Conservation (phyloP, 1,284 basidiomycete genomes). For the Singerocomus inundabilis region DNA sequence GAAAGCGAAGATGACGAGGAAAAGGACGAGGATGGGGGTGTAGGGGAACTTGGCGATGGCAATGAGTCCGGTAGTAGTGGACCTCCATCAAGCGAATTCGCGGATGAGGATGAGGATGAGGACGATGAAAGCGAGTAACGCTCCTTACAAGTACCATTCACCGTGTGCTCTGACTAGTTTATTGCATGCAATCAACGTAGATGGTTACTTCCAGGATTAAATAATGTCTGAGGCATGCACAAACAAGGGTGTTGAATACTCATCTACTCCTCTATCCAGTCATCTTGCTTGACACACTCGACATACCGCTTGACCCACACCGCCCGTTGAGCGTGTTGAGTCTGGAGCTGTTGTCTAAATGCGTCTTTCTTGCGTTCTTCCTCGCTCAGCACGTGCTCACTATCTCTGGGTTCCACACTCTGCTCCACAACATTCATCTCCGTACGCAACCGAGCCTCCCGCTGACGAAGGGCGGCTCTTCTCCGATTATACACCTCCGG, state of each 20-base stretch:
- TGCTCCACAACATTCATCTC: slow-evolving; percentile 56
- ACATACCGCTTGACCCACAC: slow-evolving; percentile 67
- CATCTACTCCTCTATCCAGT: slow-evolving; percentile 64
- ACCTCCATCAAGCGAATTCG: slow-evolving; percentile 58
- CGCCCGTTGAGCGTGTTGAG: slow-evolving; percentile 50
- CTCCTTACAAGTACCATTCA: not conserved
- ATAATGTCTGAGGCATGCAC: slow-evolving; percentile 2
- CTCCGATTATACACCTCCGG: slow-evolving; percentile 76
- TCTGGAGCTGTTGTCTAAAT: slow-evolving; percentile 40
- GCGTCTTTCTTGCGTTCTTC: slow-evolving; percentile 35
- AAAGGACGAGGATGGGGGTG: slow-evolving; percentile 38
- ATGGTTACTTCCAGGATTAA: slow-evolving; percentile 1
- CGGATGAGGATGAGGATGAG: slow-evolving; percentile 66
- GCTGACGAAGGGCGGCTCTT: slow-evolving; percentile 52
- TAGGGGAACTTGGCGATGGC: slow-evolving; percentile 49
- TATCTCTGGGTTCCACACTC: slow-evolving; percentile 34
- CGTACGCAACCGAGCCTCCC: slow-evolving; percentile 67
- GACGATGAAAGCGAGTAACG: slow-evolving; percentile 54
- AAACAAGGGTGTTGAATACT: slow-evolving; percentile 19
- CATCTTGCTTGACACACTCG: slow-evolving; percentile 58
- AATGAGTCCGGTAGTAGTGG: slow-evolving; percentile 54
- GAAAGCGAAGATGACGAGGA: slow-evolving; percentile 55
- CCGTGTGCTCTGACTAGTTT: not conserved
- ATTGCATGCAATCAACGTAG: slow-evolving; percentile 2
- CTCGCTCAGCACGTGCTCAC: slow-evolving; percentile 33